A percentile compares a stretch with the other conserved stretches of the same genome.
Conservation (phyloP, 1,284 basidiomycete genomes). For the Malassezia restricta region DNA sequence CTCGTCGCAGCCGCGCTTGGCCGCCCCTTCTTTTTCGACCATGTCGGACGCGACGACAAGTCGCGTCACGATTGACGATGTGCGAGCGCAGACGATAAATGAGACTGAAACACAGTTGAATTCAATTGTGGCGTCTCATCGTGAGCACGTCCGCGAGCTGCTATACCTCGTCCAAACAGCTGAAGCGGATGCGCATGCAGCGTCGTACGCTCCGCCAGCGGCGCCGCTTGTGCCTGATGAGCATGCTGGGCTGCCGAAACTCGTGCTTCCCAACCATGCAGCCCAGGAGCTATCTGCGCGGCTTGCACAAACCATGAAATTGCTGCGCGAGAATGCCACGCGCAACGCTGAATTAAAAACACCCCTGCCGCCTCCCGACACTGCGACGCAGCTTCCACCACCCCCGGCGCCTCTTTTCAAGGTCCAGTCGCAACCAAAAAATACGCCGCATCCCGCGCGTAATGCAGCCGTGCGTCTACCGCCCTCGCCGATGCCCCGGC, state of each 20-base stretch:
- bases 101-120: not conserved
- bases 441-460: not conserved
- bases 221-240: not conserved
- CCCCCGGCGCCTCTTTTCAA: no score
- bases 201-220: not conserved
- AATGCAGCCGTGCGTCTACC: slow-evolving; percentile 3
- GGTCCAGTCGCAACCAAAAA: not conserved
- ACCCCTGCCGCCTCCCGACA: no score
- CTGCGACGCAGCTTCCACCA: no score
- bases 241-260: not conserved
- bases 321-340: not conserved
- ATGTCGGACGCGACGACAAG: slow-evolving; percentile 1
- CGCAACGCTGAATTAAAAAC: no score
- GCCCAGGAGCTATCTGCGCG: not conserved
- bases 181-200: not conserved
- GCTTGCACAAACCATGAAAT: not conserved
- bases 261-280: not conserved
- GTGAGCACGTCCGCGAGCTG: not conserved
- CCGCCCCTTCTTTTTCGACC: not conserved
- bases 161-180: not conserved
- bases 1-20: no score
- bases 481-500: slow-evolving; percentile 8
- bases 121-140: not conserved
- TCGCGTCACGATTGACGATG: slow-evolving; percentile 8
- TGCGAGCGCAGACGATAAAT: not conserved